A percentile compares a stretch with the other conserved stretches of the same genome.
phyloP scores from a whole-genome alignment of 331 rosid genomes.

The Dryas integrifolia region DNA sequence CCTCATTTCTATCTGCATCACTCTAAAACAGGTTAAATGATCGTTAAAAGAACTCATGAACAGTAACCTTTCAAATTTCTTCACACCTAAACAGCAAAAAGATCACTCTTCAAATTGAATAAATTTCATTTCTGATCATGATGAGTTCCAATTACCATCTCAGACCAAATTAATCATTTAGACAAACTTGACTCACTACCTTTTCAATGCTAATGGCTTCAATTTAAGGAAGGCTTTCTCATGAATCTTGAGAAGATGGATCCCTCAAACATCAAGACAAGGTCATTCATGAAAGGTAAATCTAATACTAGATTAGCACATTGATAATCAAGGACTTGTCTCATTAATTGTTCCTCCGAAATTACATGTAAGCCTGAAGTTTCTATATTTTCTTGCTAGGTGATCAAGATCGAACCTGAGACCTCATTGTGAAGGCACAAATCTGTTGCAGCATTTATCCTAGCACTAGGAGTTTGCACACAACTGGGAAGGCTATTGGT shows the following conservation, averaged over 20 bases:
- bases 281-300: constrained; percentile 36
- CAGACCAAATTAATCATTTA: background rate
- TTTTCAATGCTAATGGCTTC: constrained; percentile 36
- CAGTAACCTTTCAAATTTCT: constrained; percentile 17
- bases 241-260: constrained; percentile 30
- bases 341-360: background rate
- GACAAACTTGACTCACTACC: constrained; percentile 6
- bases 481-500: constrained; percentile 32
- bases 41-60: constrained; percentile 45
- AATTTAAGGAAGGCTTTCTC: constrained; percentile 37
- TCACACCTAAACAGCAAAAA: constrained; percentile 7
- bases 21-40: constrained; percentile 62
- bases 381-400: constrained; percentile 25
- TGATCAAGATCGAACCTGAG: constrained; percentile 74
- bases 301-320: constrained; percentile 21
- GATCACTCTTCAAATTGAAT: constrained; percentile 22
- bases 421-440: constrained; percentile 40
- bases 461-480: constrained; percentile 24
- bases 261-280: constrained; percentile 59
- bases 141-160: constrained; percentile 12
- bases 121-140: constrained; percentile 27
- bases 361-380: constrained; percentile 19
- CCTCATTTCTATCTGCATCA: constrained; percentile 54
- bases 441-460: constrained; percentile 36
- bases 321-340: constrained; percentile 23